Percentiles rank a stretch among this genome's conserved stretches.
Evolutionary conservation across 176 grass and related monocot genomes (phyloP).

Genomic region (Canna indica): DNA sequence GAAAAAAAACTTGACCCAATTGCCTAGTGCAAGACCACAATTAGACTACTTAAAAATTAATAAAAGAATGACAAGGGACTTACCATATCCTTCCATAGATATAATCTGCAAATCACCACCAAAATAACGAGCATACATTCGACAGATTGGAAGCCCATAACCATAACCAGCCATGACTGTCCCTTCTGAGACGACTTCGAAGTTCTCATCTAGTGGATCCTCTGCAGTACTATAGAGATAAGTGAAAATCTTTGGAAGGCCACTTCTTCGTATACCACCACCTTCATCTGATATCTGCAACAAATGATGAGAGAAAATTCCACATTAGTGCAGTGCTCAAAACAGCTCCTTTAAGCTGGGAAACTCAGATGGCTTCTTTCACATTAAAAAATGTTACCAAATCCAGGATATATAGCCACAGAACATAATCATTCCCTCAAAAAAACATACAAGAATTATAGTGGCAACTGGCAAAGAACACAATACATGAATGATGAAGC

Average conservation of each 20-base stretch:
- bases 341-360: not conserved
- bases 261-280: constrained; percentile 91
- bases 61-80: constrained; percentile 13
- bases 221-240: constrained; percentile 95
- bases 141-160: constrained; percentile 80
- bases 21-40: too few species aligned
- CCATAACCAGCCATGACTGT: constrained; percentile 93
- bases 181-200: constrained; percentile 45
- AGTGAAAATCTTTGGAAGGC: constrained; percentile 85
- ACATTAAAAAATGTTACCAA: not conserved
- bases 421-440: constrained; percentile 3
- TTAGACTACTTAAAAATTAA: too few species aligned
- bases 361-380: not conserved
- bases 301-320: not conserved
- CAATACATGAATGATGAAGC: too few species aligned
- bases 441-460: not conserved
- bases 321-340: not conserved
- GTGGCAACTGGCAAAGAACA: too few species aligned
- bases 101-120: constrained; percentile 93
- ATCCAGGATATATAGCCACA: not conserved
- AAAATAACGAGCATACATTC: constrained; percentile 93
- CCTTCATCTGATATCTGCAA: constrained; percentile 94
- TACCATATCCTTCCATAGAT: constrained; percentile 99
- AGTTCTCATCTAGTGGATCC: constrained; percentile 58
- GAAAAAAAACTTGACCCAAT: too few species aligned